These are phyloP conservation scores for Suillus occidentalis DNA, from an alignment of 768 basidiomycete genomes.

Conservation along the genomic window DNA sequence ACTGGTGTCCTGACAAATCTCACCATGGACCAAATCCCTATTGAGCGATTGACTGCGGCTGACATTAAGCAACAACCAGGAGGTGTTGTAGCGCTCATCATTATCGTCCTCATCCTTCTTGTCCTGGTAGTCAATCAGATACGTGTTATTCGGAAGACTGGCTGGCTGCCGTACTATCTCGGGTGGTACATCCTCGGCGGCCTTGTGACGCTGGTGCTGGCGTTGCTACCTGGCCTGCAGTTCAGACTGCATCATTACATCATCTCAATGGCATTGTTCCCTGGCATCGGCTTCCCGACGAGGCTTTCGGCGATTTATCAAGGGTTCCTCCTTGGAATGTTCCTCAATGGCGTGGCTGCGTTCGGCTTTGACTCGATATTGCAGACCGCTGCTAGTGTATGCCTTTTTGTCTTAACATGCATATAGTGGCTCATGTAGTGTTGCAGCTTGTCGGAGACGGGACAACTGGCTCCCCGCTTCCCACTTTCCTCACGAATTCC, in stretches of 20 bases:
- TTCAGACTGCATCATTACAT: slow-evolving; percentile 85
- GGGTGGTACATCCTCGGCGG: slow-evolving; percentile 73
- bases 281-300: slow-evolving; percentile 80
- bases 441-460: slow-evolving; percentile 72
- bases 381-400: slow-evolving; percentile 69
- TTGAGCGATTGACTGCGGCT: slow-evolving; percentile 68
- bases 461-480: slow-evolving; percentile 64
- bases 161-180: slow-evolving; percentile 77
- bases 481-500: slow-evolving; percentile 74
- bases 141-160: slow-evolving; percentile 81
- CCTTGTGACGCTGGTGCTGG: slow-evolving; percentile 62
- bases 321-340: slow-evolving; percentile 80
- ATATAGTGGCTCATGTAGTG: slow-evolving; percentile 8
- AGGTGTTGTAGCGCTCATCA: slow-evolving; percentile 64
- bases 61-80: slow-evolving; percentile 68
- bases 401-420: slow-evolving; percentile 19
- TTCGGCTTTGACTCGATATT: slow-evolving; percentile 82
- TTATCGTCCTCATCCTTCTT: slow-evolving; percentile 63
- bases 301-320: slow-evolving; percentile 78
- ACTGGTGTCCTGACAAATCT: slow-evolving; percentile 74
- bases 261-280: slow-evolving; percentile 69
- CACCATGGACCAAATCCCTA: slow-evolving; percentile 69
- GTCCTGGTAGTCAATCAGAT: slow-evolving; percentile 70
- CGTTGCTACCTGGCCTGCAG: slow-evolving; percentile 64
- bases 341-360: slow-evolving; percentile 75